Conservation (phyloP, 768 basidiomycete genomes). For the Trichaptum fuscoviolaceum region DNA sequence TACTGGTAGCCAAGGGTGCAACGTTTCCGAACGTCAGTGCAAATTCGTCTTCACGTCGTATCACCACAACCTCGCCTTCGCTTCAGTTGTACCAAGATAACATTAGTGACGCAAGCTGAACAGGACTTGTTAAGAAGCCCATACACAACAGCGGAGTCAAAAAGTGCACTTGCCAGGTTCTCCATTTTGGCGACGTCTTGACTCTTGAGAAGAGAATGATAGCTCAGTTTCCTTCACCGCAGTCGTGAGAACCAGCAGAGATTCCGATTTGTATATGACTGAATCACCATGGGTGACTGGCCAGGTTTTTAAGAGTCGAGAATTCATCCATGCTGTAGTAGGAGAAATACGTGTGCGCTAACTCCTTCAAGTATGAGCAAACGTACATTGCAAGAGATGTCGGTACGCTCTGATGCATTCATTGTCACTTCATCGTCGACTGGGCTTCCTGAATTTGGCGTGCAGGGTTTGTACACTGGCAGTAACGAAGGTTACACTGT, state of each 20-base stretch:
- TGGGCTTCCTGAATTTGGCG: too few species aligned
- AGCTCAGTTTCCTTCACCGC: conserved; percentile 96
- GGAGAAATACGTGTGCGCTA: too few species aligned
- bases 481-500: too few species aligned
- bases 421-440: too few species aligned
- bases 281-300: conserved; percentile 56
- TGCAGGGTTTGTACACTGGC: too few species aligned
- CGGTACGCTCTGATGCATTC: too few species aligned
- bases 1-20: conserved; percentile 94
- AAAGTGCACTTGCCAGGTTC: conserved; percentile 59
- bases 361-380: not conserved
- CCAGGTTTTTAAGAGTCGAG: not conserved
- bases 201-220: conserved; percentile 78
- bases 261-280: conserved; percentile 92
- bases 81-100: conserved; percentile 73
- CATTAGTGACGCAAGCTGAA: conserved; percentile 21
- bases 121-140: not conserved
- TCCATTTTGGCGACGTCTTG: conserved; percentile 93
- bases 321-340: too few species aligned
- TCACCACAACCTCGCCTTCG: conserved; percentile 96
- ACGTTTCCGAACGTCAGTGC: conserved; percentile 92
- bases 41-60: conserved; percentile 99
- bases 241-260: conserved; percentile 93
- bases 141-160: too few species aligned
- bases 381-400: conserved; percentile 72